Evolutionary conservation across 2,329 filamentous ascomycete species (phyloP).

Genomic region (Septoria linicola): DNA sequence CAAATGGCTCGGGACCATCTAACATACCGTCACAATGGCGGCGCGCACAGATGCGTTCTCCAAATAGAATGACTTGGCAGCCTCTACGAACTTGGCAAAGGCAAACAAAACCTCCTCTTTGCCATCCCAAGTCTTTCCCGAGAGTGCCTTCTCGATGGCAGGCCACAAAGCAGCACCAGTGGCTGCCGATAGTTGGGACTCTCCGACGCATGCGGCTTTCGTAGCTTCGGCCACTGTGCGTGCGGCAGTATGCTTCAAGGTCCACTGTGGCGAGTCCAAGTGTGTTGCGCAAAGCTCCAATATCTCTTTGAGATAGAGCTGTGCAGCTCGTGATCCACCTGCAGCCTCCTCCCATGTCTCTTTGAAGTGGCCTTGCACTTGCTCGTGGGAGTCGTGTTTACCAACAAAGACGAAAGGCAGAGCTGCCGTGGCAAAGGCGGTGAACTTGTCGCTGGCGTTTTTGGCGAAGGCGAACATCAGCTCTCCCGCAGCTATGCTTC

Average conservation of each 20-base stretch:
- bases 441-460: slow-evolving; percentile 84
- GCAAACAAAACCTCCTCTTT: slow-evolving; percentile 83
- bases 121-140: slow-evolving; percentile 86
- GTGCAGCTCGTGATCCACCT: slow-evolving; percentile 76
- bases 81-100: slow-evolving; percentile 73
- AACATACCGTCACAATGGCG: slow-evolving; percentile 63
- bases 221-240: slow-evolving; percentile 75
- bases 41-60: slow-evolving; percentile 60
- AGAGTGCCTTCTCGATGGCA: slow-evolving; percentile 74
- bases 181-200: slow-evolving; percentile 56
- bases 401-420: slow-evolving; percentile 86
- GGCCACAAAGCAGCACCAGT: slow-evolving; percentile 65
- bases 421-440: slow-evolving; percentile 68
- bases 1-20: neutral
- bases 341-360: slow-evolving; percentile 91
- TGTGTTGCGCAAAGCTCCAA: slow-evolving; percentile 64
- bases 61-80: slow-evolving; percentile 58
- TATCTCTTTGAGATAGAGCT: slow-evolving; percentile 83
- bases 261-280: slow-evolving; percentile 81
- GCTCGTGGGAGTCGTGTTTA: slow-evolving; percentile 79
- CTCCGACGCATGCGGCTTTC: slow-evolving; percentile 54
- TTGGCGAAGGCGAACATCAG: slow-evolving; percentile 81
- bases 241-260: slow-evolving; percentile 82
- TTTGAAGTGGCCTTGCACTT: slow-evolving; percentile 74
- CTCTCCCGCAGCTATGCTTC: slow-evolving; percentile 71